Evolutionary conservation across 2,329 filamentous ascomycete species (phyloP).

Genomic region (Immersiporthe knoxdaviesiana): DNA sequence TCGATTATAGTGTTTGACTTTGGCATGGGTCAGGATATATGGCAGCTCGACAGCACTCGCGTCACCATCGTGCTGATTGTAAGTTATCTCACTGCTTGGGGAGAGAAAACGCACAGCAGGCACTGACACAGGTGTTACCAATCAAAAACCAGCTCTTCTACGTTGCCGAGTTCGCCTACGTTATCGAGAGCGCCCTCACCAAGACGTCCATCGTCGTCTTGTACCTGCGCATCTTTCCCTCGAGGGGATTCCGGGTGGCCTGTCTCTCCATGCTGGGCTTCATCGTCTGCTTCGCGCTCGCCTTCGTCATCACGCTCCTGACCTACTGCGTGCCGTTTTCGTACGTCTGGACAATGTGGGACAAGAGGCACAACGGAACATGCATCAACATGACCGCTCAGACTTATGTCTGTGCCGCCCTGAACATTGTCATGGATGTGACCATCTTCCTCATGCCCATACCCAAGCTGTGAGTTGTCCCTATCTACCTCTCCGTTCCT

Average conservation of each 20-base stretch:
- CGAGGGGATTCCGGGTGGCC: slow-evolving; percentile 35
- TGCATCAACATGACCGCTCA: slow-evolving; percentile 42
- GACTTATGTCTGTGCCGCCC: slow-evolving; percentile 36
- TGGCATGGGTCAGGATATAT: slow-evolving; percentile 32
- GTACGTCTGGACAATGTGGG: slow-evolving; percentile 32
- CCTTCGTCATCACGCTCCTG: slow-evolving; percentile 31
- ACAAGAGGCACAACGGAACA: slow-evolving; percentile 29
- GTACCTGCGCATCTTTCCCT: slow-evolving; percentile 37
- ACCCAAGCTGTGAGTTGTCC: slow-evolving; percentile 37
- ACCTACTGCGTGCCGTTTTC: slow-evolving; percentile 32
- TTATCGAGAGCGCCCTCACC: slow-evolving; percentile 35
- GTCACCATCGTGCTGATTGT: slow-evolving; percentile 32
- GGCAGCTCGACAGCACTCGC: slow-evolving; percentile 30
- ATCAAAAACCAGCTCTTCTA: slow-evolving; percentile 43
- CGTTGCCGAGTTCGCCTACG: slow-evolving; percentile 40
- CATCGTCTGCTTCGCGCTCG: slow-evolving; percentile 31
- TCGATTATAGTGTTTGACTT: slow-evolving; percentile 33
- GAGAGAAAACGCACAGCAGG: too few species aligned
- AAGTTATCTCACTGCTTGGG: slow-evolving; percentile 8
- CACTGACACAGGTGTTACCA: slow-evolving; percentile 12
- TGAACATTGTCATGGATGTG: slow-evolving; percentile 42
- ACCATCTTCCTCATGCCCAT: slow-evolving; percentile 41
- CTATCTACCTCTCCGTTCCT: background rate
- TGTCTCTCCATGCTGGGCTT: slow-evolving; percentile 27
- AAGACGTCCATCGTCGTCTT: slow-evolving; percentile 39